Evolutionary conservation across 495 filamentous ascomycete species (phyloP).

Genomic region (Neurospora africana): DNA sequence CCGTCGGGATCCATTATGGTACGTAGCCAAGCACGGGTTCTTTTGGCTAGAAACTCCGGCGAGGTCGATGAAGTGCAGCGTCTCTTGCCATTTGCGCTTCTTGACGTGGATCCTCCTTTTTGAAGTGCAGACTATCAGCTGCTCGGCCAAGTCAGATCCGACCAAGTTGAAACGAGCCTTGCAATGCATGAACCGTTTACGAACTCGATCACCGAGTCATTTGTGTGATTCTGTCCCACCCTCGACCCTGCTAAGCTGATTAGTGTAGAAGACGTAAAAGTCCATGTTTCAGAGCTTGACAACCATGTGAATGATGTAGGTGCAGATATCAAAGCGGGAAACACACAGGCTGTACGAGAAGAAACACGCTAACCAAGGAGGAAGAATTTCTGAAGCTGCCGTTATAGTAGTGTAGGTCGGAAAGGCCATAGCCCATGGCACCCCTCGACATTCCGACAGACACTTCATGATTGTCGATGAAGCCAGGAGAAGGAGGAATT

Average conservation of each 20-base stretch:
- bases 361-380: neutral
- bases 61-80: neutral
- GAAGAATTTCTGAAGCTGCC: neutral
- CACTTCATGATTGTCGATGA: neutral
- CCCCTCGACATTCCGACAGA: neutral
- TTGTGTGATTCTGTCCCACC: neutral
- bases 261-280: neutral
- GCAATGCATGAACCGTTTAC: neutral
- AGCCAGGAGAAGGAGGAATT: neutral
- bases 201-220: neutral
- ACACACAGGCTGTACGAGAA: neutral
- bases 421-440: neutral
- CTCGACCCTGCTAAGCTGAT: neutral
- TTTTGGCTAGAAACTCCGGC: neutral
- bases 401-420: neutral
- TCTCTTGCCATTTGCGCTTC: neutral
- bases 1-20: neutral
- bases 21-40: neutral
- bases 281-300: neutral
- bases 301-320: neutral
- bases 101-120: neutral
- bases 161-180: neutral
- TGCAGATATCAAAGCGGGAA: neutral
- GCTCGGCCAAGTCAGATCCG: neutral
- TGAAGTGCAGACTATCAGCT: neutral